Evolutionary conservation across 2,329 filamentous ascomycete species (phyloP).

Genomic region (Venturia oleaginea): DNA sequence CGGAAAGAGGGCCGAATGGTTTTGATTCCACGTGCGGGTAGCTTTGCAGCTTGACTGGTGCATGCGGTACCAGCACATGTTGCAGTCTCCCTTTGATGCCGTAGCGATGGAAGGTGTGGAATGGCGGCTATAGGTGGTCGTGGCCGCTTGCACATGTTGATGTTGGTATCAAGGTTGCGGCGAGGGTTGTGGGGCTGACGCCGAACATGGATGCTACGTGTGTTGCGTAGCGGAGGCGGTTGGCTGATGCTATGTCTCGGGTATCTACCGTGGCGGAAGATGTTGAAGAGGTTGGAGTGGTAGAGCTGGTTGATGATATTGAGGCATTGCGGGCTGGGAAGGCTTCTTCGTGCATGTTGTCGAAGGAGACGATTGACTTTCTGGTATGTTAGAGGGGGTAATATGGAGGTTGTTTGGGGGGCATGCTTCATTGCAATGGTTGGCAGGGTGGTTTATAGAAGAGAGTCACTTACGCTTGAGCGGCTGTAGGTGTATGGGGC

Average conservation of each 20-base stretch:
- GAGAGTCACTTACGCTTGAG: constrained; percentile 6
- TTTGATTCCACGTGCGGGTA: too few relatives aligned
- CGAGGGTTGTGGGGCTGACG: constrained; percentile 4
- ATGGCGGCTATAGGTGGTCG: not conserved
- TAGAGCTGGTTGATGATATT: not conserved
- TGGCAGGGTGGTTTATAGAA: not conserved
- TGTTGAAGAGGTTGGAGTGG: not conserved
- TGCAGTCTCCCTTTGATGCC: too few relatives aligned
- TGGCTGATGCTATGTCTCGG: constrained; percentile 1
- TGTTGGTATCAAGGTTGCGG: not conserved
- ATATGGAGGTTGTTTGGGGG: not conserved
- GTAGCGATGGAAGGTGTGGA: too few relatives aligned
- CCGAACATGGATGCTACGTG: constrained; percentile 6
- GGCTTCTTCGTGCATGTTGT: constrained; percentile 5
- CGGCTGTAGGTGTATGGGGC: not conserved
- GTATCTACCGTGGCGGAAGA: not conserved
- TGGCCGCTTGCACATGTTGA: constrained; percentile 3
- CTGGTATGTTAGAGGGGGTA: not conserved
- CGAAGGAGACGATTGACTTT: constrained; percentile 6
- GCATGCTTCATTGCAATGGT: too few relatives aligned
- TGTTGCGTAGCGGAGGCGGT: constrained; percentile 8
- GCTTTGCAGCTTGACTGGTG: not conserved
- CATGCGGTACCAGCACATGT: not conserved
- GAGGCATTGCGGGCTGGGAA: not conserved
- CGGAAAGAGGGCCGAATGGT: too few relatives aligned